Evolutionary conservation across 169 alveolate species (phyloP), one percentile per base, ranked within the genome.

Genomic region (Plasmodium falciparum): DNA sequence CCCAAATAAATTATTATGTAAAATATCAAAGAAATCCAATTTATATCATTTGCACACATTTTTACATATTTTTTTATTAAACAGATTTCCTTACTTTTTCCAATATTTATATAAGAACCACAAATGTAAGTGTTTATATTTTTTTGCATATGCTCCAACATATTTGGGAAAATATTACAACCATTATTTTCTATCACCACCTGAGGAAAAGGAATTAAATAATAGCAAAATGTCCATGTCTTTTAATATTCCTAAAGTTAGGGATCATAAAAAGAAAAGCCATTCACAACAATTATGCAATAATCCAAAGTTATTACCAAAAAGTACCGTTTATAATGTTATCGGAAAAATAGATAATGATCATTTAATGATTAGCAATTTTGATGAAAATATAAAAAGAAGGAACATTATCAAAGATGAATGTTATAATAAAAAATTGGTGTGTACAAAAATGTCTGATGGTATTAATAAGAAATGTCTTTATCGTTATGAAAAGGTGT

Each of bases 11-110:
- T 26, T 78, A 65, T 78, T 78, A 73, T 78, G 69, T 26, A 78
- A 50, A 52, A 78, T 78, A 65, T 78, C 89, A 20, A 66, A 78
- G 45, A 63, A 78, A 49, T 78, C 89, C 11, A 47, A 50, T 59
- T 54, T 78, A 49, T 78, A 78, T 59, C 89, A 78, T 70, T 59
- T 78, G 7, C 89, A 78, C 43, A 66, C 89, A n/a, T 78, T 78
- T 65, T 39, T 78, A 11, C 89, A 78, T 58, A 78, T 78, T 65
- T 78, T 78, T 70, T 50, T 78, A 7, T 43, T 78, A 59, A 33
- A 78, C 56, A 78, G 56, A 66, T 78, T 78, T 52, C 89, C 89
- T n/a, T 8, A 20, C 33, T 78, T 78, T 70, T 78, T 78, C 47
- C 89, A 78, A 33, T 78, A 78, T 59, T 58, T 78, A 33, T 78